Base-by-base conservation (phyloP, 2,329 filamentous ascomycete species). In the Sphaerostilbella broomeana region DNA sequence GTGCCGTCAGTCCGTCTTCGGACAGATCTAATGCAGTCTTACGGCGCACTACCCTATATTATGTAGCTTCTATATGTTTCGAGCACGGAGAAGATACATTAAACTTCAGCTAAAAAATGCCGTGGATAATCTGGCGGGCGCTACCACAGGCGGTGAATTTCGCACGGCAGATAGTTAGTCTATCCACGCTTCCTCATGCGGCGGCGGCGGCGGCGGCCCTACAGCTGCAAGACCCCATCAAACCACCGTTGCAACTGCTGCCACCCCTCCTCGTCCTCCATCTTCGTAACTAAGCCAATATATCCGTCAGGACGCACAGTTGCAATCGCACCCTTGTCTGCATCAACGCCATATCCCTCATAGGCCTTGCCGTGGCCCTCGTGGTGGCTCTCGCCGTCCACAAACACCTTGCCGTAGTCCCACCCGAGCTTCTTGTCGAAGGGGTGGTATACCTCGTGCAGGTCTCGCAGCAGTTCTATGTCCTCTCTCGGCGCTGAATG, bases 291-390 rank as follows among this genome's bases (percentile, higher is more conserved):
- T 50, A 60, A 63, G 2, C 56, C 69, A 21, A 85, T 72, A 57
- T 86, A 79, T 53, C 82, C 78, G 62, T 86, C 83, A 3, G 82
- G 83, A 34, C 83, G 59, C 2, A 79, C 62, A 2, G 80, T 61
- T 1, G 83, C 70, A 4, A 78, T 60, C 45, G 74, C 77, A 0
- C 81, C 81, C 15, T 59, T 57, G 38, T 70, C 61, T 13, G 48
- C 54, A 47, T 77, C 67, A 2, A 86, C 64, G 0, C 0, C 78
- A 42, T 79, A 81, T 4, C 67, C 68, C 40, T 70, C 61, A 50
- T 84, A 77, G 0, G 68, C 65, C 7, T 64, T 49, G 0, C 70
- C 71, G 38, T 69, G 58, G 0, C 70, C 70, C 51, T 77, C 69
- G 45, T 77, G 67, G 52, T 77, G 73, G 25, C 64, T 68, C 28